These are phyloP conservation scores for Podila horticola DNA, from an alignment of 192 early-diverging fungal genomes.

Conservation along the genomic window DNA sequence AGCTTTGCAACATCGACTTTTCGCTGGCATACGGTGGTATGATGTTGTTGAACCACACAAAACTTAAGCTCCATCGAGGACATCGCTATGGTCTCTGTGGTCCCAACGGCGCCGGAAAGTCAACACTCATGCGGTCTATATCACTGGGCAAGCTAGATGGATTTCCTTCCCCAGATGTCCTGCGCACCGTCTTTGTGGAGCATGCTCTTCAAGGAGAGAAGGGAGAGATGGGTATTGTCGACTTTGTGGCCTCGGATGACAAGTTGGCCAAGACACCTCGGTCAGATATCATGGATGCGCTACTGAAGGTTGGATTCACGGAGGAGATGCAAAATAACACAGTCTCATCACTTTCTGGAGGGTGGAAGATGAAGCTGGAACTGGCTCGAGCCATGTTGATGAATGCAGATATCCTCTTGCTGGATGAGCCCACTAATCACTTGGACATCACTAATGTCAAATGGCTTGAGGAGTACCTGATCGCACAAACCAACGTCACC, in stretches of 20 bases:
- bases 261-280: conserved; percentile 57
- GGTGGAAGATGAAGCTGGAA: conserved; percentile 91
- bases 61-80: conserved; percentile 71
- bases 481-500: conserved; percentile 71
- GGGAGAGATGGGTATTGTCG: conserved; percentile 65
- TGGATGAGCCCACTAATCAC: conserved; percentile 96
- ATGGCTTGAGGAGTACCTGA: conserved; percentile 83
- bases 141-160: conserved; percentile 80
- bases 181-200: conserved; percentile 82
- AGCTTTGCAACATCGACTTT: conserved; percentile 68
- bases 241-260: conserved; percentile 68
- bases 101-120: conserved; percentile 85
- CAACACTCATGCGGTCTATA: conserved; percentile 85
- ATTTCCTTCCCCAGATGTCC: conserved; percentile 77
- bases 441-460: conserved; percentile 81
- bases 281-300: conserved; percentile 51
- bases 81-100: conserved; percentile 85
- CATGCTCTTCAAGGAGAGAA: conserved; percentile 76
- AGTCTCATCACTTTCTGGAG: conserved; percentile 78
- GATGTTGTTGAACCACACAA: conserved; percentile 76
- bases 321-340: conserved; percentile 62
- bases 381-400: conserved; percentile 83
- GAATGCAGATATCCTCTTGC: conserved; percentile 88
- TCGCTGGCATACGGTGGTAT: conserved; percentile 84
- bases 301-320: conserved; percentile 75